Evolutionary conservation across 2,329 filamentous ascomycete genomes (phyloP), one percentile per base, ranked within the genome.

Genomic region (Monilinia fructigena): DNA sequence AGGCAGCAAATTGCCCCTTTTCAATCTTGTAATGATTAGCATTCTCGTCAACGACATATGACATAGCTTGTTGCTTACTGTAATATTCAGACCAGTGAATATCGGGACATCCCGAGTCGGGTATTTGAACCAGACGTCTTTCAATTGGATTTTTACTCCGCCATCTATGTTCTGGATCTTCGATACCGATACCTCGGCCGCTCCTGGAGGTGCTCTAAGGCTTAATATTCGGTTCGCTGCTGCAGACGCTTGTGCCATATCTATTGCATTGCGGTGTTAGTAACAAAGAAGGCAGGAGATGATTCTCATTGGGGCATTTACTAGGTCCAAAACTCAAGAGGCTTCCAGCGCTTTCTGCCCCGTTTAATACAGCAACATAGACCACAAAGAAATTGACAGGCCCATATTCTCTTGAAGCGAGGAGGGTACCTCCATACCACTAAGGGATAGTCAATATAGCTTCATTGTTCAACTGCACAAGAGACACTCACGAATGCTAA

Each of bases 1-100:
- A 80, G 1, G 88, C 89, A 0, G 85, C 87, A 72, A 90, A 91
- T 73, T 90, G 86, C 5, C 89, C 89, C 70, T 86, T 87, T 70
- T 86, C 79, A 52, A 74, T 73, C 68, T 73, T 50, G 28, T 12
- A 28, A 42, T 10, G 14, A 26, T 77, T 23, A 69, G 61, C 26
- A 62, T 61, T 23, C 20, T 35, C 31, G 4, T 31, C 14, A 18
- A 53, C 8, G 40, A 5, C 23, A 6, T 20, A 3, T 14, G 2
- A 35, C 20, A 35, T 20, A 18, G 20, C 12, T n/a, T 20, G 35
- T 20, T 26, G 45, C 68, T 67, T 69, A 73, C 72, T 7, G 82
- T 85, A 67, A 93, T 78, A 72, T 83, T 87, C 66, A 93, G 77
- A 1, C 84, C 83, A 62, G 79, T 81, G 76, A 88, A 87, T 42